These are phyloP conservation scores for Globisporangium camurandrum DNA, from an alignment of 352 stramenopile genomes.

Conservation along the genomic window DNA sequence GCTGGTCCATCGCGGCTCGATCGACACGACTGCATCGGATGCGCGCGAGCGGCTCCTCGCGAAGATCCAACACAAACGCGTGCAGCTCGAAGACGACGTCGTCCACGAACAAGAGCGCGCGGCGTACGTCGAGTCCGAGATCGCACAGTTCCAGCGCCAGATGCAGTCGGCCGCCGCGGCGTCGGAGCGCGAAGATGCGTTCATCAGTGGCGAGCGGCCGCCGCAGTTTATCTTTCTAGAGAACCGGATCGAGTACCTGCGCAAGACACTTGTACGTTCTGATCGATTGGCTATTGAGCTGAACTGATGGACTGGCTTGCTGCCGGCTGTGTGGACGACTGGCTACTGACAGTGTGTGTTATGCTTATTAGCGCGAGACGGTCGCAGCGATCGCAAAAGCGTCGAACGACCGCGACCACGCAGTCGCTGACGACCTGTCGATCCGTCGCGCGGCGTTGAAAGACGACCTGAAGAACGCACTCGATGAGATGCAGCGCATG, in stretches of 20 bases:
- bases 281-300: not conserved
- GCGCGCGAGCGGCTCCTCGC: conserved; percentile 46
- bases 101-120: conserved; percentile 49
- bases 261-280: conserved; percentile 55
- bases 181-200: conserved; percentile 63
- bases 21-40: conserved; percentile 54
- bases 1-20: conserved; percentile 47
- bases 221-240: conserved; percentile 76
- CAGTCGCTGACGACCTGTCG: conserved; percentile 56
- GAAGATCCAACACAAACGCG: conserved; percentile 42
- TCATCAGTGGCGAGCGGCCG: conserved; percentile 73
- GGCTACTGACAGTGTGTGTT: not conserved
- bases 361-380: conserved; percentile 34
- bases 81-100: conserved; percentile 53
- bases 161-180: conserved; percentile 56
- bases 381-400: conserved; percentile 51
- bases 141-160: conserved; percentile 56
- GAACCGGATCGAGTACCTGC: conserved; percentile 57
- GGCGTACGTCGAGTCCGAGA: conserved; percentile 48
- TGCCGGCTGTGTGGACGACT: not conserved
- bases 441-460: conserved; percentile 52
- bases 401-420: conserved; percentile 37
- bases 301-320: not conserved
- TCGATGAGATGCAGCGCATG: conserved; percentile 70
- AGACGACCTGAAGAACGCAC: conserved; percentile 54